These are phyloP conservation scores for Rubus parviflorus DNA, from an alignment of 306 rosid genomes.

Conservation along the genomic window DNA sequence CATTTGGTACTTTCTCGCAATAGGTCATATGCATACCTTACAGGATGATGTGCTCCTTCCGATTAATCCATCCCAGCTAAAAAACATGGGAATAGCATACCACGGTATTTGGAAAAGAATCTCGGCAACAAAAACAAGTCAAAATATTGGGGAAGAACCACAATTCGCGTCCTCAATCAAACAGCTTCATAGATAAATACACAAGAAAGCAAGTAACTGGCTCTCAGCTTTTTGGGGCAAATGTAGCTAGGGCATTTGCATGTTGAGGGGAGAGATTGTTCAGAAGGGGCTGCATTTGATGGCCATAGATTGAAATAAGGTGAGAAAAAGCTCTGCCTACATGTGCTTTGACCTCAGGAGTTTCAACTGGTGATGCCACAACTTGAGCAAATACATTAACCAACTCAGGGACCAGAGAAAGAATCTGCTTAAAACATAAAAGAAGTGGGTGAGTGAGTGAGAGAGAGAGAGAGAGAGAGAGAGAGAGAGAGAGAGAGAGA, in stretches of 20 bases:
- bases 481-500: no score
- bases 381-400: conserved; percentile 92
- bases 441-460: no score
- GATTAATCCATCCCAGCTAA: conserved; percentile 7
- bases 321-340: conserved; percentile 87
- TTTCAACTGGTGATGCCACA: conserved; percentile 81
- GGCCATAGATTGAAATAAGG: conserved; percentile 83
- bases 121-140: conserved; percentile 6
- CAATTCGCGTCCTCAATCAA: conserved; percentile 21
- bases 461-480: no score
- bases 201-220: conserved; percentile 21
- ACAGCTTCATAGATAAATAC: conserved; percentile 9
- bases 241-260: conserved; percentile 86
- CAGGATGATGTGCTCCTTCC: background rate
- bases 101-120: conserved; percentile 8
- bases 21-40: conserved; percentile 14
- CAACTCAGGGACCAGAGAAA: conserved; percentile 83
- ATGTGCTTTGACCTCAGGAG: conserved; percentile 76
- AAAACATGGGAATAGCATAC: conserved; percentile 7
- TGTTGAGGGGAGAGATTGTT: conserved; percentile 76
- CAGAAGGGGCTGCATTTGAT: conserved; percentile 90
- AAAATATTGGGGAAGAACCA: conserved; percentile 10
- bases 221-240: conserved; percentile 66
- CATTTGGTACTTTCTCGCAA: background rate
- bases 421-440: conserved; percentile 62